phyloP scores from a whole-genome alignment of 257 asterid species.

The Capsicum rhomboideum region DNA sequence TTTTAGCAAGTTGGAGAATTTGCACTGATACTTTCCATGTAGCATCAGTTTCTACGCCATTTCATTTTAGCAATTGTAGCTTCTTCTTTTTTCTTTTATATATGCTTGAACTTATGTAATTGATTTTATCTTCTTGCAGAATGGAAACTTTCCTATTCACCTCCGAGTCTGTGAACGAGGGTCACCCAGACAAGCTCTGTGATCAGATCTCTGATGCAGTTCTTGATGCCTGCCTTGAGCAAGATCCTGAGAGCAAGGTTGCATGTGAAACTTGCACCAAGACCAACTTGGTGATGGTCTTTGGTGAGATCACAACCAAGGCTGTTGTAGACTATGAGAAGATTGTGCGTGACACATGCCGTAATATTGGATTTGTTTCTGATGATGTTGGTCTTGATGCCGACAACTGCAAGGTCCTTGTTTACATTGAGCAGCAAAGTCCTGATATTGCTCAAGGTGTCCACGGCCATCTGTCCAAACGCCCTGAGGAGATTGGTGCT shows the following conservation, averaged over 20 bases:
- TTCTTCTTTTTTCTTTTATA: neutral
- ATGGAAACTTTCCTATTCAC: conserved; percentile 62
- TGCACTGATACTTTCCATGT: neutral
- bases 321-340: conserved; percentile 50
- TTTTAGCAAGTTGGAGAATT: neutral
- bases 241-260: conserved; percentile 59
- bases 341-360: conserved; percentile 56
- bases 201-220: conserved; percentile 63
- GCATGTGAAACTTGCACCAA: conserved; percentile 64
- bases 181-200: conserved; percentile 68
- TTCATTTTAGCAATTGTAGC: neutral
- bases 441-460: conserved; percentile 64
- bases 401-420: conserved; percentile 54
- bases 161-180: conserved; percentile 61
- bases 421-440: conserved; percentile 49
- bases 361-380: conserved; percentile 42
- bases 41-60: neutral
- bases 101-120: neutral
- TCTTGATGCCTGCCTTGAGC: conserved; percentile 56
- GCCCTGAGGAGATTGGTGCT: conserved; percentile 57
- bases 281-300: conserved; percentile 58
- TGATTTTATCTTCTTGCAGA: conserved; percentile 3
- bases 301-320: conserved; percentile 57
- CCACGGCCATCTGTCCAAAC: conserved; percentile 53
- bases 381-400: conserved; percentile 60